Evolutionary conservation across 179 eudicot genomes (phyloP), one percentile per base, ranked within the genome.

Genomic region (Drosera spatulata): DNA sequence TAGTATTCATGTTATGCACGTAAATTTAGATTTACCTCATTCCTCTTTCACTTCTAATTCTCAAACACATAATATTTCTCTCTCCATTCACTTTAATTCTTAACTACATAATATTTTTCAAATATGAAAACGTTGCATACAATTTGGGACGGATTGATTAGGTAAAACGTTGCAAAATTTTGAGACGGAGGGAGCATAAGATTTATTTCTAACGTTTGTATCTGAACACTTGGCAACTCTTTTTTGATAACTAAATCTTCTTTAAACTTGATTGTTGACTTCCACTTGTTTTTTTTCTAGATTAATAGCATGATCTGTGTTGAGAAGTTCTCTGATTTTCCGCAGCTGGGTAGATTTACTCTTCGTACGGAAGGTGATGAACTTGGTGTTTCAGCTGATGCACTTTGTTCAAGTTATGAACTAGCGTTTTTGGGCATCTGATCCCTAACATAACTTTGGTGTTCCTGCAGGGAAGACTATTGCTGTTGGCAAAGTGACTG

Each of bases 301-400:
- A 91, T 83, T 53, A 83, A 73, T 64, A 88, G 83, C 53, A 7
- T 69, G 69, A 88, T 91, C 69, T 91, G 97, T 59, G 65, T 85
- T 51, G 97, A 91, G 77, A 85, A 88, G 73, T 91, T 83, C 65
- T 53, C 91, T 44, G 88, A 91, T 53, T 85, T 88, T 61, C 61
- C 90, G 13, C 97, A 88, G 72, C 88, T 91, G 44, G 97, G 97
- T 63, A 73, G 96, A 69, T 91, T 91, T 69, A 91, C 97, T 65
- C 96, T 88, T 53, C 88, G 97, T 44, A 85, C 96, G n/a, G 95
- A 91, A 88, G 97, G 97, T 91, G 60, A 68, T 64, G 50, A 61
- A 44, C 57, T 56, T 47, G 61, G 9, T 39, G 39, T 62, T 6
- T 49, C n/a, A 12, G 10, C 33, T 22, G 33, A 22, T 22, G 33